These are phyloP conservation scores for Starmerella khaoyaiensis DNA, from an alignment of 805 yeast species.

Conservation along the genomic window DNA sequence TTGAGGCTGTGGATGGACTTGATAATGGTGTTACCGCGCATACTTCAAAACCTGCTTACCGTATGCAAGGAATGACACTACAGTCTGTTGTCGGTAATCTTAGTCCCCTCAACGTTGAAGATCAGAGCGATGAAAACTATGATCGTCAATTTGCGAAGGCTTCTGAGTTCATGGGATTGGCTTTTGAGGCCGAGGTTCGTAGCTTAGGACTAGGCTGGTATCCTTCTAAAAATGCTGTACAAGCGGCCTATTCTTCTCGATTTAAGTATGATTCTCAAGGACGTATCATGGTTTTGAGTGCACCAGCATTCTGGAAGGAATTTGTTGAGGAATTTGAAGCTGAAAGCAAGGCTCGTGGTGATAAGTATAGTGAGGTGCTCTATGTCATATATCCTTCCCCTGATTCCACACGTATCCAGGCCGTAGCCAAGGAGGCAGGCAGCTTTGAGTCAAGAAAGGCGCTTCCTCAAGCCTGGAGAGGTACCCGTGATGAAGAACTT, in stretches of 20 bases:
- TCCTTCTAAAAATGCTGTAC: constrained; percentile 73
- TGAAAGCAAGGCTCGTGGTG: constrained; percentile 1
- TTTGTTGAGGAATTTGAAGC: constrained; percentile 59
- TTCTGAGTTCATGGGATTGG: constrained; percentile 67
- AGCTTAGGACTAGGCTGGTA: constrained; percentile 78
- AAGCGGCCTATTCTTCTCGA: constrained; percentile 50
- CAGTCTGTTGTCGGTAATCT: constrained; percentile 66
- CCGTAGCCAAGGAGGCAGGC: constrained; percentile 68
- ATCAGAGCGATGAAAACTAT: constrained; percentile 44
- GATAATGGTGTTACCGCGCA: constrained; percentile 72
- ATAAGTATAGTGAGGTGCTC: constrained; percentile 36
- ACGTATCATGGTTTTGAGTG: constrained; percentile 56
- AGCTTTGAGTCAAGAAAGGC: constrained; percentile 79
- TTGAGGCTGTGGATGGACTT: constrained; percentile 85
- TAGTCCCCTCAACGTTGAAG: constrained; percentile 77
- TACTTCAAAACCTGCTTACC: constrained; percentile 48
- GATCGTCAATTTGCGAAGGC: constrained; percentile 61
- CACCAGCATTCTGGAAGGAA: constrained; percentile 90
- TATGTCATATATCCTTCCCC: constrained; percentile 75
- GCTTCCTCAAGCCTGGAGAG: constrained; percentile 86
- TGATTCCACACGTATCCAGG: constrained; percentile 72
- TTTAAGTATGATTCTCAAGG: constrained; percentile 53
- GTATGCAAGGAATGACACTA: constrained; percentile 58
- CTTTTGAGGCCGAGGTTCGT: constrained; percentile 53
- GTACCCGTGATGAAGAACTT: constrained; percentile 80